Evolutionary conservation across 495 filamentous ascomycete genomes (phyloP).

Genomic region (Astrothelium subdiscretum): DNA sequence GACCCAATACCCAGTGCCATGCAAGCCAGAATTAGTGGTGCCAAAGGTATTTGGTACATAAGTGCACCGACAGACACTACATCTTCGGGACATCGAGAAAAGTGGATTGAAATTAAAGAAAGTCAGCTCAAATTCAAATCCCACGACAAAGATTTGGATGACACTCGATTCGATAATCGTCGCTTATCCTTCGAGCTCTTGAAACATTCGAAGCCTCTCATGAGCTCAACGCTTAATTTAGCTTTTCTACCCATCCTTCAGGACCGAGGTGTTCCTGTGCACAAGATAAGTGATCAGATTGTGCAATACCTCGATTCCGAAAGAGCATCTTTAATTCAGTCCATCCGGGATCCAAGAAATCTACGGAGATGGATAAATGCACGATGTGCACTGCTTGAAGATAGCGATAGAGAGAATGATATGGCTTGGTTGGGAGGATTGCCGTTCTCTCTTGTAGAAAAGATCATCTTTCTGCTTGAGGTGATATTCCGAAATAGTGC

Average conservation of each 20-base stretch:
- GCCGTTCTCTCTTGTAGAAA: conserved; percentile 40
- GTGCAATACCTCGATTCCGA: conserved; percentile 46
- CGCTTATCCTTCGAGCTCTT: conserved; percentile 66
- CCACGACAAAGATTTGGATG: conserved; percentile 36
- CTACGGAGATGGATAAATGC: conserved; percentile 48
- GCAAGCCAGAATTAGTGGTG: conserved; percentile 71
- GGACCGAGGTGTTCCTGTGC: conserved; percentile 46
- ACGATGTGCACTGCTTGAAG: conserved; percentile 16
- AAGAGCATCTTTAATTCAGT: conserved; percentile 46
- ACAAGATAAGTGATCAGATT: conserved; percentile 48
- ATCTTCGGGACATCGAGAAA: conserved; percentile 27
- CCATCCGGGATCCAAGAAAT: conserved; percentile 37
- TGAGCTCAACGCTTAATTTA: conserved; percentile 55
- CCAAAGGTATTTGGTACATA: conserved; percentile 86
- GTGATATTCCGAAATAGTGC: conserved; percentile 16
- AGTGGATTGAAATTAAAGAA: conserved; percentile 68
- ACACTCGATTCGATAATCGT: conserved; percentile 30
- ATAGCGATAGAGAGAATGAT: conserved; percentile 16
- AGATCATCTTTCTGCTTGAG: conserved; percentile 44
- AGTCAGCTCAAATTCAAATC: conserved; percentile 73
- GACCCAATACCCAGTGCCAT: conserved; percentile 53
- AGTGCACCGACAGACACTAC: conserved; percentile 35
- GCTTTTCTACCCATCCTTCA: conserved; percentile 71
- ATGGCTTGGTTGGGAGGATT: conserved; percentile 39
- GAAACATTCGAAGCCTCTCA: conserved; percentile 48